A percentile compares a stretch with the other conserved stretches of the same genome.
These are phyloP conservation scores for Ceratobasidium sp. DNA, from an alignment of 1,284 basidiomycete species.

Conservation along the genomic window DNA sequence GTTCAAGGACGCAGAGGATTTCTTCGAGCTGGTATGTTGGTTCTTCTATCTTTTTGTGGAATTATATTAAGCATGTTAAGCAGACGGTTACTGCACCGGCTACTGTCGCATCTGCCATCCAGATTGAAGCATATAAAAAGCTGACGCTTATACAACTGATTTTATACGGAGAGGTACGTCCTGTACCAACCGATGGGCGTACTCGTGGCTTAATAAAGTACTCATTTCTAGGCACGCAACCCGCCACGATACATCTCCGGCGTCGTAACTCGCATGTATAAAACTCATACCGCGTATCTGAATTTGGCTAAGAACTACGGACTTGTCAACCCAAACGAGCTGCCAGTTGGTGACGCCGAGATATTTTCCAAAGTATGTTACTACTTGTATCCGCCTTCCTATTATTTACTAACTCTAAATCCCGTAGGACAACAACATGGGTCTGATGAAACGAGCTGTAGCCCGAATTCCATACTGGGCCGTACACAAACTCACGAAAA, in stretches of 20 bases:
- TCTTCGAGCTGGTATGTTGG: conserved; percentile 72
- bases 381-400: conserved; percentile 47
- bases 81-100: conserved; percentile 66
- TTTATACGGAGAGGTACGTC: conserved; percentile 72
- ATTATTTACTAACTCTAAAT: conserved; percentile 31
- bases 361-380: conserved; percentile 66
- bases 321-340: conserved; percentile 62
- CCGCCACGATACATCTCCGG: conserved; percentile 41
- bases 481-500: conserved; percentile 79
- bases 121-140: conserved; percentile 89
- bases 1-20: conserved; percentile 76
- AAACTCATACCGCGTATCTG: conserved; percentile 69
- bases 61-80: neutral
- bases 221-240: conserved; percentile 15
- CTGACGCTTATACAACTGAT: conserved; percentile 81
- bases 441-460: conserved; percentile 74
- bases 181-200: neutral
- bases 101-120: conserved; percentile 73
- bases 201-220: neutral
- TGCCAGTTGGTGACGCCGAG: conserved; percentile 68
- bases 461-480: conserved; percentile 77
- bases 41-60: neutral
- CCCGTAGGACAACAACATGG: conserved; percentile 75
- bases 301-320: conserved; percentile 75
- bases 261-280: conserved; percentile 69